Conservation (phyloP, 2,329 filamentous ascomycete genomes). For the Calcarisporium arbuscula region DNA sequence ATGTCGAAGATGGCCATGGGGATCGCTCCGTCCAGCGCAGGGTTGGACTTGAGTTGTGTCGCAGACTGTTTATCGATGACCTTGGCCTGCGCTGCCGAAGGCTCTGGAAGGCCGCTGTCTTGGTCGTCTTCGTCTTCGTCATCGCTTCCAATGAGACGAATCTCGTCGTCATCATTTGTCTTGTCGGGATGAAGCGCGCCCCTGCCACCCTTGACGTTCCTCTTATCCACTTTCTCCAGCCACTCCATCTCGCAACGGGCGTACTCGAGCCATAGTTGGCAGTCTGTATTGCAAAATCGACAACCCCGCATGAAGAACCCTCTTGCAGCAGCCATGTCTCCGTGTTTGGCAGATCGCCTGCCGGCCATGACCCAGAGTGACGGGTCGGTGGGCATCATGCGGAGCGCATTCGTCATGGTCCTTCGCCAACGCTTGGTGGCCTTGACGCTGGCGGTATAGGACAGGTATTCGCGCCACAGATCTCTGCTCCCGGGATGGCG, state of each 20-base stretch:
- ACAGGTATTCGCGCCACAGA: slow-evolving; percentile 87
- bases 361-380: slow-evolving; percentile 85
- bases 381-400: slow-evolving; percentile 77
- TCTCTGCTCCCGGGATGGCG: slow-evolving; percentile 76
- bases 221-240: slow-evolving; percentile 70
- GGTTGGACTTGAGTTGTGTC: slow-evolving; percentile 61
- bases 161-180: slow-evolving; percentile 42
- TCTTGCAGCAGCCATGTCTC: slow-evolving; percentile 80
- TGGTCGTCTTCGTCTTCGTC: slow-evolving; percentile 38
- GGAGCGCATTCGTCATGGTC: slow-evolving; percentile 61
- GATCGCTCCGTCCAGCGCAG: slow-evolving; percentile 87
- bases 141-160: slow-evolving; percentile 36
- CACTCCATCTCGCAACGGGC: slow-evolving; percentile 89
- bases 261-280: slow-evolving; percentile 80
- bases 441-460: slow-evolving; percentile 66
- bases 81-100: slow-evolving; percentile 31
- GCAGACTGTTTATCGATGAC: slow-evolving; percentile 41
- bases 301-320: slow-evolving; percentile 84
- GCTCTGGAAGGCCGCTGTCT: slow-evolving; percentile 38
- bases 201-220: slow-evolving; percentile 47
- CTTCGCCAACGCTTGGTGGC: slow-evolving; percentile 60
- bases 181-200: slow-evolving; percentile 38
- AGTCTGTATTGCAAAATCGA: slow-evolving; percentile 75
- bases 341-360: slow-evolving; percentile 67
- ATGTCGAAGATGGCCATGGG: slow-evolving; percentile 88